Evolutionary conservation across 2,329 filamentous ascomycete genomes (phyloP).

Genomic region (Sporothrix globosa): DNA sequence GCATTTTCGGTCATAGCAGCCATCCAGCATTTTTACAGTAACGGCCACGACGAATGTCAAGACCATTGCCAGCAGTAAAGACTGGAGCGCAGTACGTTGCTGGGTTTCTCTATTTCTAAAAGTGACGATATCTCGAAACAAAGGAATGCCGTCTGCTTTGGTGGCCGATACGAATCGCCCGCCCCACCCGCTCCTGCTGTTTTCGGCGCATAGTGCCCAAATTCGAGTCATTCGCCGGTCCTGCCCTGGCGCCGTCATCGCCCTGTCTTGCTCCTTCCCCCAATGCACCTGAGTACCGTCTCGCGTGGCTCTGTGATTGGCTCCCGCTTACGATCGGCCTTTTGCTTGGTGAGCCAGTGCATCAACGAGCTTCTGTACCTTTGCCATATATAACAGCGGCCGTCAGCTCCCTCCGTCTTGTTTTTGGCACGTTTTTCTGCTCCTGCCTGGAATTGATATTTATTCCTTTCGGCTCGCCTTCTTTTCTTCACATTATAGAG

Average conservation of each 20-base stretch:
- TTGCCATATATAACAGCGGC: neutral
- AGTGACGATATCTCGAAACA: neutral
- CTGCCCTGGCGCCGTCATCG: neutral
- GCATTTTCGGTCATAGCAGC: neutral
- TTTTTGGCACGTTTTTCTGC: neutral
- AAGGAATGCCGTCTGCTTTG: no score
- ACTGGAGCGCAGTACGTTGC: neutral
- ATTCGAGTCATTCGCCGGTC: neutral
- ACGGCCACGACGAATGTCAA: neutral
- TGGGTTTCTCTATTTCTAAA: no score
- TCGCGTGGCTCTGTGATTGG: conserved; percentile 23
- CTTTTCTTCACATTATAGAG: neutral
- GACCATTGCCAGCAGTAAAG: neutral
- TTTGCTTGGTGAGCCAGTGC: conserved; percentile 1
- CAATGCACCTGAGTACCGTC: conserved; percentile 4
- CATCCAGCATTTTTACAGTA: neutral
- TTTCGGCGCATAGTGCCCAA: conserved; percentile 13
- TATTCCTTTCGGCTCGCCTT: neutral
- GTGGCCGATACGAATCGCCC: no score
- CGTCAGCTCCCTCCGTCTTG: neutral
- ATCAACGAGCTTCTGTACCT: neutral
- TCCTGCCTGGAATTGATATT: conserved; percentile 10
- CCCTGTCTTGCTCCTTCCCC: neutral
- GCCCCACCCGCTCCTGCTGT: conserved; percentile 20
- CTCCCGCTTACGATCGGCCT: conserved; percentile 27